Evolutionary conservation across 805 yeast species (phyloP), one percentile per base, ranked within the genome.

Genomic region (Candida mattraensis): DNA sequence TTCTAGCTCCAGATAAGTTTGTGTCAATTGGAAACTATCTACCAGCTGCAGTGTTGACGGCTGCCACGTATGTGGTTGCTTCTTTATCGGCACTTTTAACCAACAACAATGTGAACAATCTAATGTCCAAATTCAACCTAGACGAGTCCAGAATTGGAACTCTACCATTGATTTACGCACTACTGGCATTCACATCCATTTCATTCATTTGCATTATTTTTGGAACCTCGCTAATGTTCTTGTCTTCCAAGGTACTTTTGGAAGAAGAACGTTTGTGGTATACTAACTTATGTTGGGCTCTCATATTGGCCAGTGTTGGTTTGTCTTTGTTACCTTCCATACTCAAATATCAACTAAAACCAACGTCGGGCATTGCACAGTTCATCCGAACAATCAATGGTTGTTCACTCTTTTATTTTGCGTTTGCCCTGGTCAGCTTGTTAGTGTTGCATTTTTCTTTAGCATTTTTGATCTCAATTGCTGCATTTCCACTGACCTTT

Each of bases 1-100:
- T 93, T 63, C 61, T 93, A 32, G 76, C 87, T 0, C 94, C 97
- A 16, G 66, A 72, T 38, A 60, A 73, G 39, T 93, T 93, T 65
- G 95, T 93, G 12, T 87, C 96, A 5, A 89, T 93, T 45, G 97
- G 96, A 4, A 87, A 94, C 13, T 93, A 91, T 56, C 65, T 93
- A 33, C 98, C 98, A 1, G 69, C 91, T 3, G 95, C 94, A 0
- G 80, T 83, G 30, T 64, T 85, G 5, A 61, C 84, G 4, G 83
- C 93, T 1, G 71, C 76, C 4, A 62, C 86, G 1, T 88, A 75
- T 67, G 78, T 86, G 0, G 42, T 88, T 12, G 77, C 87, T 49
- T 74, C 96, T 2, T 53, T 80, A 18, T 73, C 84, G 40, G 60
- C 77, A 9, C 52, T 76, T 15, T 53, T 83, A 28, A 74, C 76